Evolutionary conservation across 306 rosid genomes (phyloP).

Genomic region (Prunus mume): DNA sequence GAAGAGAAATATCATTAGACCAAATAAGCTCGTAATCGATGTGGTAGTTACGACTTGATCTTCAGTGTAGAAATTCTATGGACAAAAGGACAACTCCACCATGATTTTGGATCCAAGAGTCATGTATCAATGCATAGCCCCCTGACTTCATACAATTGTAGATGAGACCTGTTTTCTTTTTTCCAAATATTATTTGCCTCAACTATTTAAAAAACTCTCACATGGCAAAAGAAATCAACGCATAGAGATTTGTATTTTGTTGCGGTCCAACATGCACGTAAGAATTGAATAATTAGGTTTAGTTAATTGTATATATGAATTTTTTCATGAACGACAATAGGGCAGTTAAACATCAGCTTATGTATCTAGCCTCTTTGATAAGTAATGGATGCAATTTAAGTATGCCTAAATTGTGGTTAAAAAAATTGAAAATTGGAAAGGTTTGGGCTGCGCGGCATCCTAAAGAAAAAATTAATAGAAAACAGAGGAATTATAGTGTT

Average conservation of each 20-base stretch:
- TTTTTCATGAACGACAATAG: neutral
- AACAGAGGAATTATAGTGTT: neutral
- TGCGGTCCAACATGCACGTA: neutral
- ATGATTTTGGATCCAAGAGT: too few species aligned
- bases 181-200: too few species aligned
- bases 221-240: too few species aligned
- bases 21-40: too few species aligned
- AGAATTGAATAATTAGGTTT: neutral
- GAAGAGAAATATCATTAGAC: neutral
- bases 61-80: too few species aligned
- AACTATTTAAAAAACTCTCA: too few species aligned
- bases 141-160: too few species aligned
- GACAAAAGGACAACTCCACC: too few species aligned
- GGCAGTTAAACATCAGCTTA: neutral
- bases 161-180: too few species aligned
- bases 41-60: too few species aligned
- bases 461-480: neutral
- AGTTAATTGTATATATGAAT: neutral
- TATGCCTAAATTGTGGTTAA: neutral
- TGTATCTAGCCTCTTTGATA: neutral
- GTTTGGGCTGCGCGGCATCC: neutral
- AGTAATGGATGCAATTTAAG: neutral
- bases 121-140: too few species aligned
- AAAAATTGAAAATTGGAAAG: neutral
- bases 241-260: neutral